These are phyloP conservation scores for Verticillium tricorpus DNA, from an alignment of 2,329 filamentous ascomycete species.

Conservation along the genomic window DNA sequence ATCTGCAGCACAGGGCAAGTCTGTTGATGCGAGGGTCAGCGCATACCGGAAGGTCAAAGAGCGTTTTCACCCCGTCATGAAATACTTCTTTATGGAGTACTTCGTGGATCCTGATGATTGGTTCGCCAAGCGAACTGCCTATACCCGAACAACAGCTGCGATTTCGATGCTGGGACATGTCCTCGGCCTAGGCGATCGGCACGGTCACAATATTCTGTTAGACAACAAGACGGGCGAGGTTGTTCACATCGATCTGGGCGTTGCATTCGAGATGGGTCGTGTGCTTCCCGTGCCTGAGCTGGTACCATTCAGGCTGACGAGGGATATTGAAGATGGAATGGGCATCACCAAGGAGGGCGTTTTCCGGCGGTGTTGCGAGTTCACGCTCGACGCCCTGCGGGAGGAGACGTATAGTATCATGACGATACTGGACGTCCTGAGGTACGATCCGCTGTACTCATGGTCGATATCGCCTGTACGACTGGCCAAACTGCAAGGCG, in stretches of 20 bases:
- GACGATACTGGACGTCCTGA: conserved; percentile 94
- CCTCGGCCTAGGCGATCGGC: conserved; percentile 86
- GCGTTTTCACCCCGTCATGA: conserved; percentile 86
- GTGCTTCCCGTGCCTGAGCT: conserved; percentile 94
- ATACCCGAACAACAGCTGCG: conserved; percentile 88
- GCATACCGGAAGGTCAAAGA: conserved; percentile 76
- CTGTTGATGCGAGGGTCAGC: conserved; percentile 65
- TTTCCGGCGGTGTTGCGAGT: conserved; percentile 96
- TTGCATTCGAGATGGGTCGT: conserved; percentile 94
- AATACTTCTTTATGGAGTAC: conserved; percentile 94
- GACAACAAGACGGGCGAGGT: conserved; percentile 88
- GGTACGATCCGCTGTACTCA: conserved; percentile 95
- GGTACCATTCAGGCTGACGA: conserved; percentile 89
- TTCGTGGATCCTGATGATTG: conserved; percentile 94
- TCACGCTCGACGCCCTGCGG: conserved; percentile 90
- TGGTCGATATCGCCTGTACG: conserved; percentile 81
- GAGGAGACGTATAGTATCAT: conserved; percentile 96
- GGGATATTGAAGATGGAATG: conserved; percentile 96
- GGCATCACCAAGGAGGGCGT: conserved; percentile 93
- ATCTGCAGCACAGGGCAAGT: conserved; percentile 63
- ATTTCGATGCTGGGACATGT: conserved; percentile 94
- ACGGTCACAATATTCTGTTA: conserved; percentile 94
- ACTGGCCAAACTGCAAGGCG: conserved; percentile 54
- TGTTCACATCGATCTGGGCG: conserved; percentile 93
- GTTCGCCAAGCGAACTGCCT: conserved; percentile 85